phyloP scores from a whole-genome alignment of 139 green algal genomes.

The Gonium pectorale region DNA sequence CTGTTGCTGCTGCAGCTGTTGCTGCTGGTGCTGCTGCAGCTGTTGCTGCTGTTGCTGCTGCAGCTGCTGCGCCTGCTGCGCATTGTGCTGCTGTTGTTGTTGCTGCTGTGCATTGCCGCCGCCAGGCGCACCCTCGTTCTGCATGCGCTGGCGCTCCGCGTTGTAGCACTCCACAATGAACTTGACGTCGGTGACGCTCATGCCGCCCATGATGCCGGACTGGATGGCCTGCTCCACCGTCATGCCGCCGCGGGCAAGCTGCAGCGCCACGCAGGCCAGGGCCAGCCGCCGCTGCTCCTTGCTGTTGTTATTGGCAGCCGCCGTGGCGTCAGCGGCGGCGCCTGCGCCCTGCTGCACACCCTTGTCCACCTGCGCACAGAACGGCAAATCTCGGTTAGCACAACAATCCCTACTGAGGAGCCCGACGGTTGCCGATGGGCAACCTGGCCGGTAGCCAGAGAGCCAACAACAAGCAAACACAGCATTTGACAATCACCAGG shows the following conservation, averaged over 20 bases:
- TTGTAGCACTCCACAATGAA: slow-evolving; percentile 70
- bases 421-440: no score
- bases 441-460: no score
- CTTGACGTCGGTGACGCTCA: slow-evolving; percentile 61
- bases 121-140: slow-evolving; percentile 9
- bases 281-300: slow-evolving; percentile 63
- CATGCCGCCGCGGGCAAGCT: slow-evolving; percentile 55
- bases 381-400: no score
- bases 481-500: no score
- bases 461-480: no score
- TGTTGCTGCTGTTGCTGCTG: slow-evolving; percentile 1
- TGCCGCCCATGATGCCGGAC: slow-evolving; percentile 67
- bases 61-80: background rate
- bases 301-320: slow-evolving; percentile 21
- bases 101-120: background rate
- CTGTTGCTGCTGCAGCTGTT: no score
- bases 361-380: no score
- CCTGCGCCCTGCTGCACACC: background rate
- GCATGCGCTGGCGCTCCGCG: slow-evolving; percentile 53
- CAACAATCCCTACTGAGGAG: no score
- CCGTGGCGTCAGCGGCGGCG: background rate
- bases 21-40: no score
- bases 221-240: slow-evolving; percentile 66
- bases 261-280: slow-evolving; percentile 63
- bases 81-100: background rate